phyloP scores from a whole-genome alignment of 2,329 filamentous ascomycete genomes.

The Graphilbum ipis-grandicollis region DNA sequence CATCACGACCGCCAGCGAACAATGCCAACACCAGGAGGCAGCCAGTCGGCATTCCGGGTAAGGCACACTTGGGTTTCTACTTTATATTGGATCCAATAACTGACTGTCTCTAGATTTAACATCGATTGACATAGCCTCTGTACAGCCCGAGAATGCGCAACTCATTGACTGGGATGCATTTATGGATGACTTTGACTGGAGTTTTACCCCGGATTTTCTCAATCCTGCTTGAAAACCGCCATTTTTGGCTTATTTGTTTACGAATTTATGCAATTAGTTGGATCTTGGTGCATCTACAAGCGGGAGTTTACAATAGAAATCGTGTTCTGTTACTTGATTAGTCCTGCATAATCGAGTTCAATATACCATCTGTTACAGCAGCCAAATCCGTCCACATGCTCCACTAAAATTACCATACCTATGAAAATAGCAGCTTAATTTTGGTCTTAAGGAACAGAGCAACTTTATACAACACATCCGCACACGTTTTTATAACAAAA shows the following conservation, averaged over 20 bases:
- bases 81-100: neutral
- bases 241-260: neutral
- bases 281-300: too few relatives aligned
- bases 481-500: too few relatives aligned
- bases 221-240: slow-evolving; percentile 5
- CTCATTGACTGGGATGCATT: slow-evolving; percentile 32
- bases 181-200: slow-evolving; percentile 33
- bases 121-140: slow-evolving; percentile 5
- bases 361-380: too few relatives aligned
- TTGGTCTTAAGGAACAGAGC: too few relatives aligned
- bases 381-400: too few relatives aligned
- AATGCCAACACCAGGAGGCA: slow-evolving; percentile 6
- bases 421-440: too few relatives aligned
- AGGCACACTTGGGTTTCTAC: neutral
- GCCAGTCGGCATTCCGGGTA: slow-evolving; percentile 6
- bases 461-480: too few relatives aligned
- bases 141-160: slow-evolving; percentile 14
- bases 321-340: too few relatives aligned
- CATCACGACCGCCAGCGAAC: slow-evolving; percentile 17
- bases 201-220: slow-evolving; percentile 13
- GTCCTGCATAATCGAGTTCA: too few relatives aligned
- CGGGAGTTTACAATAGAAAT: too few relatives aligned
- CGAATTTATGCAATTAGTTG: too few relatives aligned
- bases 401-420: too few relatives aligned
- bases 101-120: neutral